Base-by-base conservation (phyloP, 1,139 yeast species). In the Taiozyma sp. region DNA sequence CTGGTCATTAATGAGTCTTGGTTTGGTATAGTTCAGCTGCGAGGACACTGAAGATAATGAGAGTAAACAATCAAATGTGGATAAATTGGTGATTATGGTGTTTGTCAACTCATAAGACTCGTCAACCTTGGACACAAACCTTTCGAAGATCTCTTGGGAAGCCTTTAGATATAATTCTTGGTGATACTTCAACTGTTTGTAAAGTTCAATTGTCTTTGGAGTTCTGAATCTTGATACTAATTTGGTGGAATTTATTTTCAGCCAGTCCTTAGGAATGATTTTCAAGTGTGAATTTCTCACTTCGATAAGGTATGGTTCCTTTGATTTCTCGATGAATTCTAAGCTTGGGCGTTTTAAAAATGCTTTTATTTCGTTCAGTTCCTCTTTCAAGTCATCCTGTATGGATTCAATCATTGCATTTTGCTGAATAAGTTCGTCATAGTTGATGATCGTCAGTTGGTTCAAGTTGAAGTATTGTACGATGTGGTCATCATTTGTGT, bases 291-390 rank as follows among this genome's bases (percentile, higher is more conserved):
- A 72, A 56, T 84, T 83, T 47, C 88, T 70, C 0, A 92, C 83
- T 62, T 91, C 97, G 24, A 93, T 76, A 41, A 91, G 70, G 61
- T 84, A 85, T 1, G 88, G 83, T 41, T 84, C 87, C 51, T 81
- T 83, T 48, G 79, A 75, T 49, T 80, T 81, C 19, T 84, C 77
- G 10, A 75, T 72, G 59, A 73, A 90, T 29, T 77, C 72, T 49
- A 87, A 64, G 46, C 79, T 74, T 0, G 92, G 87, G 39, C 90
- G 72, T 27, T 78, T 79, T 38, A 89, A 67, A 1, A 74, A 48
- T 3, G 57, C 63, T 46, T 80, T 69, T 1, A 87, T 72, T 0
- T 61, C 61, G 2, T 60, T 57, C 16, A 91, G 69, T 57, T 87
- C 92, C 1, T 67, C 68, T 0, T 78, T 69, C 4, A 91, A 67